Percentiles rank a stretch among this genome's conserved stretches.
Evolutionary conservation across 441 rosid genomes (phyloP).

Genomic region (Raphanus hybrid): DNA sequence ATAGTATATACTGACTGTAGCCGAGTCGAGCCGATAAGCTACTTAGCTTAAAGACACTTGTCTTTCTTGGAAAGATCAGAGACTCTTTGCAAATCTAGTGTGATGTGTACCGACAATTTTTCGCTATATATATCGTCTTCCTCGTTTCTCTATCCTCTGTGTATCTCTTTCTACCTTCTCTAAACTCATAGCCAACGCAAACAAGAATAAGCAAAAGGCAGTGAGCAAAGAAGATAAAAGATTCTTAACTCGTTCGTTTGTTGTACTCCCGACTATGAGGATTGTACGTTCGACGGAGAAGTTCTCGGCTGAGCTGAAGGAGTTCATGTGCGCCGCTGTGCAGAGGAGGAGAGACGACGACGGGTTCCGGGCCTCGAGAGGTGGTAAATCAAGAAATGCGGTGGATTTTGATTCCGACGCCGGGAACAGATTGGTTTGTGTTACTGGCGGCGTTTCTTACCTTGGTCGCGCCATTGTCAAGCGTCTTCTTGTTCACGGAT

Average conservation of each 20-base stretch:
- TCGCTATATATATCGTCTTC: constrained; percentile 17
- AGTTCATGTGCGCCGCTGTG: constrained; percentile 49
- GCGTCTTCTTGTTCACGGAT: constrained; percentile 68
- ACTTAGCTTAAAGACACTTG: not conserved
- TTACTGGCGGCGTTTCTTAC: constrained; percentile 88
- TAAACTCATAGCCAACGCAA: not conserved
- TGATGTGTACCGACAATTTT: constrained; percentile 25
- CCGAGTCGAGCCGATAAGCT: constrained; percentile 33
- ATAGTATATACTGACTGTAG: not conserved
- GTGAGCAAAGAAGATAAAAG: not conserved
- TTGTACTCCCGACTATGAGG: constrained; percentile 43
- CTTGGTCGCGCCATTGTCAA: constrained; percentile 77
- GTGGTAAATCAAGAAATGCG: constrained; percentile 24
- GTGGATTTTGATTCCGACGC: constrained; percentile 40
- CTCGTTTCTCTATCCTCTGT: constrained; percentile 8
- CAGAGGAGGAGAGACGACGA: constrained; percentile 54
- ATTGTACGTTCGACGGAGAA: constrained; percentile 46
- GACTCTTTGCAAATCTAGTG: not conserved
- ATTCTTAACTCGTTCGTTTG: not conserved
- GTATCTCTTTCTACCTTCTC: constrained; percentile 23
- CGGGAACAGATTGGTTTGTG: constrained; percentile 64
- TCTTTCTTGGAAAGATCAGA: constrained; percentile 19
- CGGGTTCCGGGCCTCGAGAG: constrained; percentile 25
- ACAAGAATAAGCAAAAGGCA: not conserved
- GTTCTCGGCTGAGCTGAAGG: constrained; percentile 48